Evolutionary conservation across 306 rosid genomes (phyloP).

Genomic region (Acacia confusa): DNA sequence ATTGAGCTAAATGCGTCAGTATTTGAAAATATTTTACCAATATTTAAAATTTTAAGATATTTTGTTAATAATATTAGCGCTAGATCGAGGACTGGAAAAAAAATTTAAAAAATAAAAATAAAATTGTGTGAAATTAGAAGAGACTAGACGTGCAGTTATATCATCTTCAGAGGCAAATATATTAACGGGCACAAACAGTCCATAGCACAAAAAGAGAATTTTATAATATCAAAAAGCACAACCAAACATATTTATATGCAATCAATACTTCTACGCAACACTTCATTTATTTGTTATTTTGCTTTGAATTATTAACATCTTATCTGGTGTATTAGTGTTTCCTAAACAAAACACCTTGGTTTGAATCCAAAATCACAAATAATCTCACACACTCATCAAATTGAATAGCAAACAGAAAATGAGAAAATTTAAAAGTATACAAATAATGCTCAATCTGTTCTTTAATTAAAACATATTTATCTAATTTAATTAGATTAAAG

Average conservation of each 20-base stretch:
- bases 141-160: no score
- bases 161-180: background rate
- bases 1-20: background rate
- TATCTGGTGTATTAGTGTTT: background rate
- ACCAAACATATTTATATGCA: background rate
- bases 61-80: no score
- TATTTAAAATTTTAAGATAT: no score
- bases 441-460: no score
- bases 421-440: background rate
- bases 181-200: background rate
- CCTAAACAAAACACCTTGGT: background rate
- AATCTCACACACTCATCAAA: background rate
- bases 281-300: background rate
- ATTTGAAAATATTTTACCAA: no score
- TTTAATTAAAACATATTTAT: no score
- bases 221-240: background rate
- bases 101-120: no score
- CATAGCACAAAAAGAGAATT: background rate
- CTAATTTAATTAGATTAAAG: background rate
- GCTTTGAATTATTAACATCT: background rate
- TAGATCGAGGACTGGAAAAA: no score
- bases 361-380: background rate
- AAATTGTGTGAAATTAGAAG: background rate
- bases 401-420: background rate
- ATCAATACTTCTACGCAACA: conserved; percentile 13